Conservation (phyloP, 2,329 filamentous ascomycete genomes). For the Macroventuria anomochaeta region DNA sequence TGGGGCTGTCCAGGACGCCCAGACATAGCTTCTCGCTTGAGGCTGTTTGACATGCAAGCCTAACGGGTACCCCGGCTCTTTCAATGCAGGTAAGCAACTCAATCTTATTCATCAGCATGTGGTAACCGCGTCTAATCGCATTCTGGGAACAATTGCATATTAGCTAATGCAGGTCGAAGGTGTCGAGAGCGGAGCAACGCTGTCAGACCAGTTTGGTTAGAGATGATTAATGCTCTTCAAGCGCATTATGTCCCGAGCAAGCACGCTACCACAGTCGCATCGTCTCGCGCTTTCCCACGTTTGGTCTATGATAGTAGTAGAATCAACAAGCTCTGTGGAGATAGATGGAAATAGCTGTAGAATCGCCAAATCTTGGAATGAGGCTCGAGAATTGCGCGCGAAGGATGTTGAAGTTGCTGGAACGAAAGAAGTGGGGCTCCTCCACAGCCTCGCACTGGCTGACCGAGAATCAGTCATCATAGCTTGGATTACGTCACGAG, state of each 20-base stretch:
- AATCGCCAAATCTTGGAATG: neutral
- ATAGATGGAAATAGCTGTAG: neutral
- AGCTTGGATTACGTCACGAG: neutral
- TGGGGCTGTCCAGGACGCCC: neutral
- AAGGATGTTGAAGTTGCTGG: no score
- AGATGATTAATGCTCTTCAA: neutral
- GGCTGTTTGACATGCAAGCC: slow-evolving; percentile 13
- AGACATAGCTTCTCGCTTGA: slow-evolving; percentile 13
- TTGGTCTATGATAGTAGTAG: neutral
- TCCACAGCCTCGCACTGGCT: neutral
- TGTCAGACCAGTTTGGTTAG: neutral
- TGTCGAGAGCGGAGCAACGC: neutral
- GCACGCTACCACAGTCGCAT: neutral
- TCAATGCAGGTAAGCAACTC: slow-evolving; percentile 27
- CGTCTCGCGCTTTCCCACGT: neutral
- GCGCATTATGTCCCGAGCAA: neutral
- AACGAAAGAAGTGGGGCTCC: neutral
- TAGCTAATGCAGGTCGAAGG: neutral
- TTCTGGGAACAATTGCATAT: neutral
- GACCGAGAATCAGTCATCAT: slow-evolving; percentile 8
- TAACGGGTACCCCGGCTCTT: slow-evolving; percentile 16
- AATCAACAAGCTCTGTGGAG: neutral
- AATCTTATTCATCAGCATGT: slow-evolving; percentile 29
- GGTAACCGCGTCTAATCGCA: neutral
- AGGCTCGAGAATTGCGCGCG: neutral